Base-by-base conservation (phyloP, 1,284 basidiomycete genomes). In the Cutaneotrichosporon sp. region DNA sequence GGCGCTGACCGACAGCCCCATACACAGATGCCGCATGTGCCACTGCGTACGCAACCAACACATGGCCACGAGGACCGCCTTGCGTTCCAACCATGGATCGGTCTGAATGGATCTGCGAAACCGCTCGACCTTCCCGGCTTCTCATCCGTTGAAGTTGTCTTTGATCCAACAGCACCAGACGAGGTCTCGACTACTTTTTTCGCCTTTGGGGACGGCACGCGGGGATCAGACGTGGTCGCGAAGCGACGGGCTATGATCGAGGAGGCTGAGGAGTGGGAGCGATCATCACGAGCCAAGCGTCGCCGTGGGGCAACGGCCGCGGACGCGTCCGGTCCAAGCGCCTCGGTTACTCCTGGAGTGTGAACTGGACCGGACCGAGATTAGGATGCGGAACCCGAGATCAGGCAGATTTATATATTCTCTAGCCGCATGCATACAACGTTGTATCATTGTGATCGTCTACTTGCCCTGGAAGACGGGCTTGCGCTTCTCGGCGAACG, bases 401-500 rank as follows among this genome's bases (percentile, higher is more conserved):
- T 43, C 31, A 43, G 26, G 41, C 41, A 29, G 42, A 19, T 44
- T 20, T 20, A 32, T 10, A 19, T 16, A 27, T 29, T n/a, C n/a
- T n/a, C 25, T 32, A 50, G 33, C n/a, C n/a, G 5, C 50, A 53
- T 62, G 51, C 63, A 68, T 62, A 57, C 49, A 55, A 61, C 64
- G 65, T 55, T 62, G 57, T 62, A 65, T 47, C 52, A 26, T 31
- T 17, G 38, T 33, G 20, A 25, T 7, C 22, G 5, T 56, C 55
- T 63, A 62, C 46, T 42, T 84, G 27, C 92, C 91, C 63, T 79
- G 82, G 75, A 94, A 96, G 22, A 84, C 75, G 2, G 92, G 90
- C 27, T 77, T 76, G 43, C 92, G 80, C 75, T 96, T 97, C 76
- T 91, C 88, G 59, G 82, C 85, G 76, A 97, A 97, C 3, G 92